Base-by-base conservation (phyloP, 225 moss, liverwort and hornwort species). In the Pseudoscleropodium purum region DNA sequence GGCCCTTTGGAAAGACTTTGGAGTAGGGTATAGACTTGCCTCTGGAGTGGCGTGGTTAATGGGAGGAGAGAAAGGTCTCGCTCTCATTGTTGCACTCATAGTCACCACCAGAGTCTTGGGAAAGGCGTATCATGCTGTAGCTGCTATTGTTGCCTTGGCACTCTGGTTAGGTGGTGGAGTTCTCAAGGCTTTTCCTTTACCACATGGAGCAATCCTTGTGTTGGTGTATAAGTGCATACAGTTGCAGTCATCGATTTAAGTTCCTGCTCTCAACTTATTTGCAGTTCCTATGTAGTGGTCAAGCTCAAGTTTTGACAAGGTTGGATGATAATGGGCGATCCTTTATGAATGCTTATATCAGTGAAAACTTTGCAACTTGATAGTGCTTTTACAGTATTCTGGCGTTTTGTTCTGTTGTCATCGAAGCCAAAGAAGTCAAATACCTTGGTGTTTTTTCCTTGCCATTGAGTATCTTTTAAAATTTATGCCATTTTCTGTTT, bases 1-100 rank as follows among this genome's bases (percentile, higher is more conserved):
- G 62, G 91, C 92, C 47, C 88, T 94, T 16, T 91, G 95, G 92
- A 93, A 89, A 88, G 92, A 95, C 85, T 93, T 92, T 67, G 94
- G 94, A 69, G 90, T 90, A 31, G 94, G 95, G 19, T 95, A 94
- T 83, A 91, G 94, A 82, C 91, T 95, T 49, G 95, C 95, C 64
- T 95, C 95, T 27, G 95, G 92, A 47, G 91, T 95, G 59, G 95
- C 94, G 79, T 94, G 91, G 94, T 78, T 95, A 52, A 91, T 95
- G 85, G 95, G 95, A n/a, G 95, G 94, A 77, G 95, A 93, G 83
- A 94, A 90, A 76, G 95, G 95, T 34, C 90, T 95, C 23, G 90
- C 90, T 76, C 89, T 95, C 34, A 93, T 92, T 65, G 95, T 93
- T 66, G 92, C 87, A 54, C 88, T 94, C 41, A 85, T 91, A 52